Evolutionary conservation across 164 flowering plant genomes (phyloP), one percentile per base, ranked within the genome.

Genomic region (Berberis vulgaris): DNA sequence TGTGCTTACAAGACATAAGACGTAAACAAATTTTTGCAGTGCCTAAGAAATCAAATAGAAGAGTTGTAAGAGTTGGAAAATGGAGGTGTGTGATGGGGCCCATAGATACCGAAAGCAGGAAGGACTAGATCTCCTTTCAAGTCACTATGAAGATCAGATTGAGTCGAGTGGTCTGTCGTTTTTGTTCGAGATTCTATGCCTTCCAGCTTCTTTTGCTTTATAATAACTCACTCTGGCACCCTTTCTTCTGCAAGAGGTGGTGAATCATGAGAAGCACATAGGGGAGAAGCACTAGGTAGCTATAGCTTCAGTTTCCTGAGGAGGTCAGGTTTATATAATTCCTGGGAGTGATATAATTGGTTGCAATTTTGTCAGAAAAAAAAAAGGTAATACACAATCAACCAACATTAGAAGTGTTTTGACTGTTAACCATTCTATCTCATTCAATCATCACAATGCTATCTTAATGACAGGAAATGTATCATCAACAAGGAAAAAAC

Each of bases 81-180:
- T 69, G 54, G 71, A 75, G 58, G 62, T 63, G 55, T 40, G 54
- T 59, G 39, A 42, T 8, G 61, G 69, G 83, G 61, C 74, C 84
- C 77, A 72, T 76, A 63, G 55, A 69, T 67, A 64, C 69, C 57
- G 64, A 73, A 72, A 71, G 76, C 66, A 73, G 73, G 68, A 68
- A 78, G 78, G 82, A 81, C 79, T 74, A 79, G 71, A 79, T 83
- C 84, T 82, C 82, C 76, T 81, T 82, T 73, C 42, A 11, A 77
- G 85, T 84, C 82, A 63, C 82, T 81, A 74, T 69, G 84, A 79
- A 83, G 81, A 88, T 82, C 76, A 81, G 75, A 85, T 80, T 73
- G 81, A 74, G 71, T 69, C 68, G 55, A 64, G 72, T 71, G 57
- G 72, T 74, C 63, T 62, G 54, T 68, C 54, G 65, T 65, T 66